Percentiles rank a stretch among this genome's conserved stretches.
Conservation (phyloP, 2,329 filamentous ascomycete genomes). For the Fragosphaeria purpurea region DNA sequence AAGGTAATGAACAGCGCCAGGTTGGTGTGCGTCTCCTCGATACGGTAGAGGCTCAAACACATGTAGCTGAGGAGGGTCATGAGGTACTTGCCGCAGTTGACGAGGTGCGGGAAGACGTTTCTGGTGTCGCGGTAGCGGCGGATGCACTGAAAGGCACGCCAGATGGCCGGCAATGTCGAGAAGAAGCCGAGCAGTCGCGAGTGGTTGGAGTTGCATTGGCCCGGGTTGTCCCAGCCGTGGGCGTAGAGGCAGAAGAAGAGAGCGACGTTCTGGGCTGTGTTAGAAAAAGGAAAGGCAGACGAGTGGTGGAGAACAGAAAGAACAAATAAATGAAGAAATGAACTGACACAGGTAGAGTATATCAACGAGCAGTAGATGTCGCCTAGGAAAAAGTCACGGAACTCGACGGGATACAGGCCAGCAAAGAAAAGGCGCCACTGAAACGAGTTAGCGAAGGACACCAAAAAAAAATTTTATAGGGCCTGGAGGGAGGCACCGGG, state of each 20-base stretch:
- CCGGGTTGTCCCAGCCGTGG: constrained; percentile 61
- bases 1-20: constrained; percentile 71
- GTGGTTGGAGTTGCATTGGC: constrained; percentile 74
- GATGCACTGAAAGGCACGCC: constrained; percentile 84
- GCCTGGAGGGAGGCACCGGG: no score
- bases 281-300: not conserved
- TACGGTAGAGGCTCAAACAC: constrained; percentile 71
- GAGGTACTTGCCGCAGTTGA: constrained; percentile 85
- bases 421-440: constrained; percentile 79
- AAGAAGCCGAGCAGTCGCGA: constrained; percentile 83
- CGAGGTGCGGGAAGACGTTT: constrained; percentile 83
- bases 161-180: constrained; percentile 70
- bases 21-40: constrained; percentile 45
- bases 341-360: constrained; percentile 65
- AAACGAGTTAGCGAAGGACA: not conserved
- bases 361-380: constrained; percentile 97
- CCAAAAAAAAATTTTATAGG: no score
- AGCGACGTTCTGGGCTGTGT: constrained; percentile 59
- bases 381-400: constrained; percentile 92
- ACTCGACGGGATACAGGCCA: constrained; percentile 86
- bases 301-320: no score
- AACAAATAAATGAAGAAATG: constrained; percentile 28
- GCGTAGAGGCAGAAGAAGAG: constrained; percentile 92
- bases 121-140: constrained; percentile 79
- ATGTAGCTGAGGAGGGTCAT: constrained; percentile 75